A percentile compares a stretch with the other conserved stretches of the same genome.
These are phyloP conservation scores for Ilex aquifolium DNA, from an alignment of 257 asterid genomes.

Conservation along the genomic window DNA sequence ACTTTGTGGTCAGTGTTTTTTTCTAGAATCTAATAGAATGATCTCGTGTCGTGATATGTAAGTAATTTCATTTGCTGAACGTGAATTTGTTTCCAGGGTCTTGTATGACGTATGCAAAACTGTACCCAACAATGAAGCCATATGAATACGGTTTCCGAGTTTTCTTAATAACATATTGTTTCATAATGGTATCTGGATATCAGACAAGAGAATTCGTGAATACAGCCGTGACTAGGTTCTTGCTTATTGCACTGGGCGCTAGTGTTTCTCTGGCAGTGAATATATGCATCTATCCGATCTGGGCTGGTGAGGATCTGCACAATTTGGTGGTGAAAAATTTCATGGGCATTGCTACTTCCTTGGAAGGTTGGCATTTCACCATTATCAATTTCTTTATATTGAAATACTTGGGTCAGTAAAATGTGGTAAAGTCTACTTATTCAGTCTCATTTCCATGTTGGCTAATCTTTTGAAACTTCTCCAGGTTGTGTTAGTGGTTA, in stretches of 20 bases:
- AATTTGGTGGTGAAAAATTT: slow-evolving; percentile 61
- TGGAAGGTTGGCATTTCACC: slow-evolving; percentile 50
- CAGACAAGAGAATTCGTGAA: slow-evolving; percentile 44
- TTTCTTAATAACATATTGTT: slow-evolving; percentile 65
- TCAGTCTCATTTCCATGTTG: not conserved
- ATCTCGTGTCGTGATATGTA: no score
- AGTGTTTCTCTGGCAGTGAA: slow-evolving; percentile 51
- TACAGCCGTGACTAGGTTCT: slow-evolving; percentile 51
- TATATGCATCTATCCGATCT: slow-evolving; percentile 64
- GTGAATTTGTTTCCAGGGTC: slow-evolving; percentile 32
- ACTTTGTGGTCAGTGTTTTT: slow-evolving; percentile 13
- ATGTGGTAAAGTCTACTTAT: not conserved
- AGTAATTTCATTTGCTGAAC: slow-evolving; percentile 1
- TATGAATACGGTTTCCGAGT: slow-evolving; percentile 80
- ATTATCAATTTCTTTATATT: not conserved
- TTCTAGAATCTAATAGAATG: not conserved
- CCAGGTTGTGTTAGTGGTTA: slow-evolving; percentile 69
- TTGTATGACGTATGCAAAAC: slow-evolving; percentile 50
- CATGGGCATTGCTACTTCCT: slow-evolving; percentile 53
- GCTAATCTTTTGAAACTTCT: slow-evolving; percentile 1
- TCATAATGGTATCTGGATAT: slow-evolving; percentile 72
- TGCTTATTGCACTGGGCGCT: slow-evolving; percentile 72
- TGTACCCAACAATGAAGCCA: slow-evolving; percentile 65
- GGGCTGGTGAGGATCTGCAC: slow-evolving; percentile 92
- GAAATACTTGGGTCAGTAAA: no score